Evolutionary conservation across 345 rosid genomes (phyloP), one percentile per base, ranked within the genome.

Genomic region (Rhodamnia rubescens): DNA sequence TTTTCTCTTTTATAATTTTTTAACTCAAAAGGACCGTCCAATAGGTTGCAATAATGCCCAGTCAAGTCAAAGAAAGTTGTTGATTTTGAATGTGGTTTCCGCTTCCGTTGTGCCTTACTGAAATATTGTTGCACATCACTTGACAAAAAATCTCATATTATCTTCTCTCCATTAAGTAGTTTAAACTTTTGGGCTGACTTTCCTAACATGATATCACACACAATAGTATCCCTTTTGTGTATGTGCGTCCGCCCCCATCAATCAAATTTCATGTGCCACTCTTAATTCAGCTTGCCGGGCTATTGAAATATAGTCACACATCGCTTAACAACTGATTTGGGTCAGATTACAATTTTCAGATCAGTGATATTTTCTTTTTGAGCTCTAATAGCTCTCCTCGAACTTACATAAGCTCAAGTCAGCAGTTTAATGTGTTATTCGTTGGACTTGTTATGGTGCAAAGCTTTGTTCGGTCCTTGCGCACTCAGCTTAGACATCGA

Each of bases 161-260:
- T 6, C 4, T 27, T 14, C 0, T 0, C 44, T 59, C 2, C 0
- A 14, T 14, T 6, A 13, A 14, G 13, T 6, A 14, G 15, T 2
- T n/a, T 59, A 27, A 59, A 27, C 4, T 59, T n/a, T 12, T 59
- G 0, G 29, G 14, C 13, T 0, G 2, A 61, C 10, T 15, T 61
- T 29, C 0, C 32, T 7, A 6, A 27, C 6, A 59, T 27, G 20
- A 13, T 27, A 59, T 59, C 0, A 0, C 5, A 27, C 20, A 0
- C 0, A 27, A 1, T 7, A 15, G 1, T 6, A 64, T 69, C 11
- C 20, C 1, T 69, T 69, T 69, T 0, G 0, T 0, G 1, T 32
- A 69, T 69, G 1, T 32, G 1, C 6, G 18, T 69, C 3, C 13
- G 2, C 10, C 1, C 0, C 0, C 1, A 69, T 69, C 4, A 4